Conservation (phyloP, 495 filamentous ascomycete species). For the Tuber microsphaerosporum region DNA sequence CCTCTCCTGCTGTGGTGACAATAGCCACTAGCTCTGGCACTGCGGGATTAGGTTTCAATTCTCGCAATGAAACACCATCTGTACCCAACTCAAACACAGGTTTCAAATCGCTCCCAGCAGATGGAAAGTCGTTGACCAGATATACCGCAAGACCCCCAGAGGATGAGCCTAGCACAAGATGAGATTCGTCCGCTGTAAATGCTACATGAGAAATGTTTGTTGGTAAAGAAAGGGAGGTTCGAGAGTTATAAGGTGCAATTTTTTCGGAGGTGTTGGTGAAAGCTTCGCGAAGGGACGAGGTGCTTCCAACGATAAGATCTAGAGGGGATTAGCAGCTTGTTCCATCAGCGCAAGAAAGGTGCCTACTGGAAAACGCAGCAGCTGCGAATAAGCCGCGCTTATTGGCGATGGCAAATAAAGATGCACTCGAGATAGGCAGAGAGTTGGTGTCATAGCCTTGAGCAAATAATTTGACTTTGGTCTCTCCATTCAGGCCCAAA, state of each 20-base stretch:
- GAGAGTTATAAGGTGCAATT: constrained; percentile 65
- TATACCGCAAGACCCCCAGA: constrained; percentile 77
- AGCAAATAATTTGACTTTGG: constrained; percentile 70
- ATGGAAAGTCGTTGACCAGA: constrained; percentile 59
- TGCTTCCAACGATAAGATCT: constrained; percentile 64
- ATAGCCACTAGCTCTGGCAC: constrained; percentile 65
- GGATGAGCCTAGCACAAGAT: constrained; percentile 75
- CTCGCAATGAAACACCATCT: constrained; percentile 63
- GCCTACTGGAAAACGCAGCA: constrained; percentile 61
- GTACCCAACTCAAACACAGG: constrained; percentile 67
- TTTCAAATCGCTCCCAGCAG: constrained; percentile 46
- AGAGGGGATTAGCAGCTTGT: not conserved
- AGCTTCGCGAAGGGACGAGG: constrained; percentile 68
- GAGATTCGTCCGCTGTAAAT: constrained; percentile 78
- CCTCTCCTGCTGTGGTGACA: constrained; percentile 69
- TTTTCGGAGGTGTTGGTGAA: constrained; percentile 56
- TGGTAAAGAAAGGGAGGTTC: constrained; percentile 62
- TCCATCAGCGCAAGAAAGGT: constrained; percentile 5
- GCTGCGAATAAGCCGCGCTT: constrained; percentile 77
- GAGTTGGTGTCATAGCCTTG: constrained; percentile 66
- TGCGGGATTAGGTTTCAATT: constrained; percentile 69
- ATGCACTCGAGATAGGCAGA: constrained; percentile 70
- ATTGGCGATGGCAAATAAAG: constrained; percentile 78
- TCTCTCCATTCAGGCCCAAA: constrained; percentile 67
- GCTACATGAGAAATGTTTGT: constrained; percentile 77